Evolutionary conservation across 208 protist species (phyloP).

Genomic region (Acanthamoeba polyphaga): DNA sequence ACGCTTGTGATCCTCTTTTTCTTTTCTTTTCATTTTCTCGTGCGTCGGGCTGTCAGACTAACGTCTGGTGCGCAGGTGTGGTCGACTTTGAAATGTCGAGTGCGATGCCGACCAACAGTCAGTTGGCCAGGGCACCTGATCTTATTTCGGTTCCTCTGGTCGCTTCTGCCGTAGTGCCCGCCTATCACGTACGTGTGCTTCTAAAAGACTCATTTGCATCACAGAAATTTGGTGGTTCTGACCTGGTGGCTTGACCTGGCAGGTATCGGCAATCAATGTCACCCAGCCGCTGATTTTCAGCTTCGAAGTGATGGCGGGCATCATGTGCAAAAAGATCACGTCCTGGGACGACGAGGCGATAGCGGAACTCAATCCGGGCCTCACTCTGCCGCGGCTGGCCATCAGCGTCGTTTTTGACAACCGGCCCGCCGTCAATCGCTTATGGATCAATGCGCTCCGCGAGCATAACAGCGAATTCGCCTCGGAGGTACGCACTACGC

Average conservation of each 20-base stretch:
- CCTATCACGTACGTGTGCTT: neutral
- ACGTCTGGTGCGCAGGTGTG: neutral
- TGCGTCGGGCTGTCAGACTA: too few species aligned
- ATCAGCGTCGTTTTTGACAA: neutral
- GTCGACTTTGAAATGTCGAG: neutral
- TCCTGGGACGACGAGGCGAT: neutral
- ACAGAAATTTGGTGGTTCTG: neutral
- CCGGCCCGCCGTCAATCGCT: neutral
- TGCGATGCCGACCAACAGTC: neutral
- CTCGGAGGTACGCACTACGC: neutral
- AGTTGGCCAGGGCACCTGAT: neutral
- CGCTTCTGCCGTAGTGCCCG: neutral
- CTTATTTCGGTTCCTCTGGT: neutral
- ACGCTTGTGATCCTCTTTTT: neutral
- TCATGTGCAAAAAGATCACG: neutral
- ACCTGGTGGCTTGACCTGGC: neutral
- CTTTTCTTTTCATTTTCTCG: neutral
- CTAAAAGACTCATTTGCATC: neutral
- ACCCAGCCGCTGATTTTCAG: neutral
- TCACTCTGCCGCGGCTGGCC: neutral
- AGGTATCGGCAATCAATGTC: neutral
- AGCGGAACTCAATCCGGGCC: neutral
- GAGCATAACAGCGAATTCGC: neutral
- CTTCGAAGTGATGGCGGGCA: neutral
- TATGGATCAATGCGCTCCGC: neutral